A percentile compares a stretch with the other conserved stretches of the same genome.
phyloP scores from a whole-genome alignment of 164 flowering plant genomes.

The Tetracentron sinense region DNA sequence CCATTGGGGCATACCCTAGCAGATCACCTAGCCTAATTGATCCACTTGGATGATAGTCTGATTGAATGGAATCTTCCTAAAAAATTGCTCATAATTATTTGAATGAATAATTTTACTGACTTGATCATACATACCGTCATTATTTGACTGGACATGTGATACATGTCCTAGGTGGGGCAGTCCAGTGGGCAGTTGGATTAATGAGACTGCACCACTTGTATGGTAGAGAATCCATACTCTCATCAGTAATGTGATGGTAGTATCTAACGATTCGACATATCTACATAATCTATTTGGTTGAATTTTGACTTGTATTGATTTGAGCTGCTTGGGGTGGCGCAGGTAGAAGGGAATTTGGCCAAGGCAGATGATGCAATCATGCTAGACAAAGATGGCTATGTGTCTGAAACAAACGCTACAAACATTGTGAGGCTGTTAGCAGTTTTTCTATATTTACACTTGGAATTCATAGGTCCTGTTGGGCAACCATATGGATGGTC shows the following conservation, averaged over 20 bases:
- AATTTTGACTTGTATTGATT: neutral
- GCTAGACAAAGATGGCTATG: constrained; percentile 98
- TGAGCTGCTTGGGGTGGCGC: constrained; percentile 24
- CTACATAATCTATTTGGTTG: neutral
- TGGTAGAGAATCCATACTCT: neutral
- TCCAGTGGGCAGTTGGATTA: neutral
- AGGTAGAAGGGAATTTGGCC: constrained; percentile 90
- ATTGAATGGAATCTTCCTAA: neutral
- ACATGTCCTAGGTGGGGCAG: neutral
- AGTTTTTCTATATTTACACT: neutral
- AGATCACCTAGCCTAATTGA: too few relatives aligned
- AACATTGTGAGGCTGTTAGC: constrained; percentile 67
- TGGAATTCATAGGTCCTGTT: neutral
- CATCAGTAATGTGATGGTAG: neutral
- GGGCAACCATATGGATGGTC: constrained; percentile 1
- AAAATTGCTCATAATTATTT: neutral
- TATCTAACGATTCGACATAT: neutral
- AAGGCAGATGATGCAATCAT: constrained; percentile 89
- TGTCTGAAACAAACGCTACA: constrained; percentile 98
- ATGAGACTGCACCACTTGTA: constrained; percentile 1
- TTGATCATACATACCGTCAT: neutral
- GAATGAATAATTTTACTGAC: neutral
- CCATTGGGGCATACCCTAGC: neutral
- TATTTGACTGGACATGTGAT: constrained; percentile 3
- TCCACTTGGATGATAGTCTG: neutral